These are phyloP conservation scores for Voacanga thouarsii DNA, from an alignment of 257 asterid species.

Conservation along the genomic window DNA sequence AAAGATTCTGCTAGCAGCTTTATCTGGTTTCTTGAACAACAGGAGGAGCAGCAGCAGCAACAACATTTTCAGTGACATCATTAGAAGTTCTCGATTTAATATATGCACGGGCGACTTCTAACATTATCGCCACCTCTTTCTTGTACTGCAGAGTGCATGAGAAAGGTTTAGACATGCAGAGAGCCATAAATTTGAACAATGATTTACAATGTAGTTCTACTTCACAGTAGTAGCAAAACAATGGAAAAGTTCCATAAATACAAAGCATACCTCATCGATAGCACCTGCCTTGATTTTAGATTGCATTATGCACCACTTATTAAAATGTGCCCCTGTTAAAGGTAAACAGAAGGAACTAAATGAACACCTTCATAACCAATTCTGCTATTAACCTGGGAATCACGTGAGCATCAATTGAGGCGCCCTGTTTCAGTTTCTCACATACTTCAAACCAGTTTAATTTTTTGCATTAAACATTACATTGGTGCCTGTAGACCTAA, in stretches of 20 bases:
- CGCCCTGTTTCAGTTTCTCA: neutral
- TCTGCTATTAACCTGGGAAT: neutral
- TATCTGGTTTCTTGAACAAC: conserved; percentile 33
- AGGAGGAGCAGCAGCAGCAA: conserved; percentile 25
- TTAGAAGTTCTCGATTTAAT: conserved; percentile 46
- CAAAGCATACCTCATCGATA: conserved; percentile 56
- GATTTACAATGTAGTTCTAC: neutral
- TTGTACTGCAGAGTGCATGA: conserved; percentile 49
- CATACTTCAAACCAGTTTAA: neutral
- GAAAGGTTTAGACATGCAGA: neutral
- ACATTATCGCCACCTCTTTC: conserved; percentile 65
- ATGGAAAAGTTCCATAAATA: neutral
- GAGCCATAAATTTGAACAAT: neutral
- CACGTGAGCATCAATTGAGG: neutral
- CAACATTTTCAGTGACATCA: conserved; percentile 23
- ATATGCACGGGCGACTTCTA: conserved; percentile 67
- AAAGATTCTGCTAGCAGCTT: neutral
- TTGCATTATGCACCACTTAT: conserved; percentile 94
- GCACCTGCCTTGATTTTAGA: conserved; percentile 73
- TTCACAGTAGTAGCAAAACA: neutral
- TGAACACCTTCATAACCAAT: neutral
- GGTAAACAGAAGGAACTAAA: neutral
- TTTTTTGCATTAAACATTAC: neutral
- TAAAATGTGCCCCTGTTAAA: conserved; percentile 63
- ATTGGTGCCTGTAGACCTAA: neutral